These are phyloP conservation scores for Neckera pumila DNA, from an alignment of 225 moss, liverwort and hornwort genomes.

Conservation along the genomic window DNA sequence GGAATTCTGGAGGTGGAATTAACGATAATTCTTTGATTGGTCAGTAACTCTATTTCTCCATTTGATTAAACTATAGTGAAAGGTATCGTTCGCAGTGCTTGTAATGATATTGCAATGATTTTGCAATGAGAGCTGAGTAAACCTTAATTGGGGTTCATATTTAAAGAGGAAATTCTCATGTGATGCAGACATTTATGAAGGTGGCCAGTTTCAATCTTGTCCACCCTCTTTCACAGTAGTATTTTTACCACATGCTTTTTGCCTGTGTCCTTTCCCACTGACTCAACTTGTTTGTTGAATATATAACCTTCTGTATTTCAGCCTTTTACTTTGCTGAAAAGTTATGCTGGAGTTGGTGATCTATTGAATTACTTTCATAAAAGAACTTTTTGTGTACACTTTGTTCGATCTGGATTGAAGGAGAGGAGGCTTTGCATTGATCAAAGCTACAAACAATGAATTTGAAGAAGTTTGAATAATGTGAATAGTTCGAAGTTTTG, in stretches of 20 bases:
- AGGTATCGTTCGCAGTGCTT: not conserved
- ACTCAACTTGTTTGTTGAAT: not conserved
- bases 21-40: too few relatives aligned
- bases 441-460: not conserved
- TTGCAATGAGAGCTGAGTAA: not conserved
- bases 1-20: not conserved
- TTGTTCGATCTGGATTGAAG: too few relatives aligned
- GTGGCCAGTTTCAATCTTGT: not conserved
- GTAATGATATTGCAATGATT: not conserved
- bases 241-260: too few relatives aligned
- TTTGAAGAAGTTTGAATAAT: not conserved
- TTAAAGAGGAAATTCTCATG: not conserved
- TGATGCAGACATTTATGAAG: not conserved
- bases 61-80: not conserved
- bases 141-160: too few relatives aligned
- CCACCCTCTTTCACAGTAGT: too few relatives aligned
- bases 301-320: not conserved
- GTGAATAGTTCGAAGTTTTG: not conserved
- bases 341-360: not conserved
- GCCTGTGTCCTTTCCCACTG: not conserved
- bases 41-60: not conserved
- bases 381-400: not conserved
- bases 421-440: not conserved
- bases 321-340: not conserved
- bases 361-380: not conserved